Base-by-base conservation (phyloP, 176 grass and related monocot genomes). In the Cenchrus purpureus region DNA sequence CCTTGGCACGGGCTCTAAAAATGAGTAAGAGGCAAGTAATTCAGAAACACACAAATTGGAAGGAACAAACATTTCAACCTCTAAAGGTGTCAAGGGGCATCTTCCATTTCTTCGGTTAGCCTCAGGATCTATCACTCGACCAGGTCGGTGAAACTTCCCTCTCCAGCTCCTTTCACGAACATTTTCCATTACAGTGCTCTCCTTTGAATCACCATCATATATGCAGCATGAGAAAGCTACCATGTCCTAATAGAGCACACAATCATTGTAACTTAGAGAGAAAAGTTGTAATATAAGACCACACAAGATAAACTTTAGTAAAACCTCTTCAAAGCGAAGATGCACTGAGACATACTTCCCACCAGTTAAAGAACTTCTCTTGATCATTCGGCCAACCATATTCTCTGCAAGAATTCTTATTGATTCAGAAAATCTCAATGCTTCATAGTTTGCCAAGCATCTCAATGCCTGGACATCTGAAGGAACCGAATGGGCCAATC, bases 301-400 rank as follows among this genome's bases (percentile, higher is more conserved):
- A 52, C 7, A 34, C 14, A 83, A 16, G 25, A 56, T 17, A 46
- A 44, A 73, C 49, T 79, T 56, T 16, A 40, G 46, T 65, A 83
- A 59, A 62, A 98, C 96, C 96, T 94, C 86, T 95, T 95, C 96
- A 84, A 98, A 95, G 50, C 96, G 93, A 87, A 98, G 96, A 88
- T 95, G 96, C 28, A 95, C 93, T 8, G 96, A 98, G 6, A 92
- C 78, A 9, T 98, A 98, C 78, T 95, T 98, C 66, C 93, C 93
- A 63, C 78, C 77, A 53, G 86, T 86, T 74, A 89, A 83, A 84
- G 82, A 92, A 74, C 91, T 95, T 62, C 80, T 94, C 60, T 88
- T 94, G 20, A 94, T 85, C 93, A 98, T 95, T 76, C 91, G 72
- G 43, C 87, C 86, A 78, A 98, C 88, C 96, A 98, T 94, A 70